Evolutionary conservation across 768 basidiomycete genomes (phyloP), one percentile per base, ranked within the genome.

Genomic region (Daedaleopsis sinensis): DNA sequence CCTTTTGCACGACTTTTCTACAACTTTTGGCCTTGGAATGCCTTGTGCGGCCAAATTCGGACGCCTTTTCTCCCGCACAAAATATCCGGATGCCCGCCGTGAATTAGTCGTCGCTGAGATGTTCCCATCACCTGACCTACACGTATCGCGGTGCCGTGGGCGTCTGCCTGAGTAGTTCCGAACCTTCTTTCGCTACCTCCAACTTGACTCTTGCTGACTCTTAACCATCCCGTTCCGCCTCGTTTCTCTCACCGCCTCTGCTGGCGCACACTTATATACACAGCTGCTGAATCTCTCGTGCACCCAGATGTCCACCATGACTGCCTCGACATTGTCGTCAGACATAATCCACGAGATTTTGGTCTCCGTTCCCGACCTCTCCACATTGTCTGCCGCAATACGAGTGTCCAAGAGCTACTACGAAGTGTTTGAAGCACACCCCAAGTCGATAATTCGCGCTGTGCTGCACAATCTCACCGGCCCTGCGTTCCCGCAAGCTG

Each of bases 291-390:
- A 42, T 9, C 49, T 27, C 24, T 50, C 49, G 5, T 6, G 21
- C 49, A 15, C 21, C 13, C 18, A 9, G 10, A 13, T 13, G 16
- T 21, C 57, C 42, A 49, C 36, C 57, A 61, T 59, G 52, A 42
- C 62, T 36, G 27, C 49, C 23, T 21, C 39, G 7, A 44, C 51
- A 3, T 58, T 70, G 16, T 59, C 62, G 18, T 13, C 37, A 15
- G 72, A 74, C 47, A 21, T 73, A 13, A 46, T 69, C 13, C 67
- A 72, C 57, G 61, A 64, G 24, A 67, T 72, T 19, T 58, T 73
- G 10, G 55, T 52, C 12, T 36, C 13, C 6, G 3, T 73, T 21
- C 54, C 67, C 13, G 68, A 74, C 57, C 71, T 70, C 27, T 9
- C 37, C 6, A 67, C 68, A 6, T 61, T 74, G 24, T 42, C 61